phyloP scores from a whole-genome alignment of 2,329 filamentous ascomycete species.

The Pyricularia sp. region DNA sequence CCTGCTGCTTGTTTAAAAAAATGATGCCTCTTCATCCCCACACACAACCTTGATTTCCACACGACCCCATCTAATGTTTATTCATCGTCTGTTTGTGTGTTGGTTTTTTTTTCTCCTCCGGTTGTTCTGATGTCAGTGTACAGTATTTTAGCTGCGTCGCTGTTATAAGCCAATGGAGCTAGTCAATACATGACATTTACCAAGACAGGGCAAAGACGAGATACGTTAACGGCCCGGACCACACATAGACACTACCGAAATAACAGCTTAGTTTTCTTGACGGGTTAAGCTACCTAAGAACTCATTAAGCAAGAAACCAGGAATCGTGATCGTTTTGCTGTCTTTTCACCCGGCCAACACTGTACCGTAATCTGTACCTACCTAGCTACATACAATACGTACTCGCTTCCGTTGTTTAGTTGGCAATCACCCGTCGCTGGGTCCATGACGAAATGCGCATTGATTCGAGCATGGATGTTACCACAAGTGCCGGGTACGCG shows the following conservation, averaged over 20 bases:
- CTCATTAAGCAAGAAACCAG: too few species aligned
- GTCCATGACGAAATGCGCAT: not conserved
- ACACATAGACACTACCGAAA: not conserved
- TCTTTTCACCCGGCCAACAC: not conserved
- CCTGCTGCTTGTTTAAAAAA: not conserved
- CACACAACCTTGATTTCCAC: slow-evolving; percentile 1
- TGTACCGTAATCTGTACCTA: not conserved
- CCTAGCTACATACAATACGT: not conserved
- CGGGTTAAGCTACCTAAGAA: too few species aligned
- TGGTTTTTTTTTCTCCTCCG: too few species aligned
- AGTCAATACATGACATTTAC: not conserved
- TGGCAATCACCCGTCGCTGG: not conserved
- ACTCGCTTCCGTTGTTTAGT: not conserved
- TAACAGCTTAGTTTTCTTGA: not conserved
- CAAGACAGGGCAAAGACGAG: not conserved
- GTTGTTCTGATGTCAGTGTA: not conserved
- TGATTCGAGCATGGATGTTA: not conserved
- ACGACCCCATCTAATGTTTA: not conserved
- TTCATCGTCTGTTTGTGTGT: not conserved
- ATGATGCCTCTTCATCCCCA: not conserved
- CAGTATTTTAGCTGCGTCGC: not conserved
- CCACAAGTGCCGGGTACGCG: not conserved
- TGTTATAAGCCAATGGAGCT: not conserved
- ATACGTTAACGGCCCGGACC: not conserved
- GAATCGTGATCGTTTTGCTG: not conserved